Conservation (phyloP, 768 basidiomycete species). For the Fomitopsis serialis region DNA sequence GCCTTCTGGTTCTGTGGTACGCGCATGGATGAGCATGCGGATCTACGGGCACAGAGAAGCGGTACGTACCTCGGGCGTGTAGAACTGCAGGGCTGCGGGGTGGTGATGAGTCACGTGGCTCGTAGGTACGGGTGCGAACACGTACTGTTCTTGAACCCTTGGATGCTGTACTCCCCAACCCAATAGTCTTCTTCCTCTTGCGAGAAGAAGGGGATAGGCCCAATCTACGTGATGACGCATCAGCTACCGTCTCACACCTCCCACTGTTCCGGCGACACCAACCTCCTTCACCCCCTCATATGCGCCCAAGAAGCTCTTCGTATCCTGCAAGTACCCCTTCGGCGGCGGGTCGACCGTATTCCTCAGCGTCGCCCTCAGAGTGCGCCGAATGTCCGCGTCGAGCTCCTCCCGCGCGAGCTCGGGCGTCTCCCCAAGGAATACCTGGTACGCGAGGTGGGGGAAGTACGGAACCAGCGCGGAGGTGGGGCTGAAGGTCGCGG, state of each 20-base stretch:
- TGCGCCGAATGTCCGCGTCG: constrained; percentile 47
- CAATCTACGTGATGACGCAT: constrained; percentile 31
- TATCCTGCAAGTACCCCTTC: constrained; percentile 43
- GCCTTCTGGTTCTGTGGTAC: constrained; percentile 30
- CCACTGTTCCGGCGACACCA: too few relatives aligned
- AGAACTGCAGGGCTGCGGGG: constrained; percentile 58
- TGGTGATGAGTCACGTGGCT: background rate
- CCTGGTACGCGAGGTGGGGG: constrained; percentile 56
- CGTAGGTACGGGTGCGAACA: constrained; percentile 1
- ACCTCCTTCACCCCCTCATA: constrained; percentile 46
- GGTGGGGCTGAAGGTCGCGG: constrained; percentile 42
- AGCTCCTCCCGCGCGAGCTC: constrained; percentile 47
- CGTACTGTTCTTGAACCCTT: constrained; percentile 60
- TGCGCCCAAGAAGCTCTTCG: constrained; percentile 44
- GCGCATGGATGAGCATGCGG: background rate
- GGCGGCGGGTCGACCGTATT: constrained; percentile 53
- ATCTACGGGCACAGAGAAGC: background rate
- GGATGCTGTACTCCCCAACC: constrained; percentile 51
- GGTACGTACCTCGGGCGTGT: constrained; percentile 43
- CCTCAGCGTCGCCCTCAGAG: constrained; percentile 51
- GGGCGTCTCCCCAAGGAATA: constrained; percentile 53
- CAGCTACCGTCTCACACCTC: background rate
- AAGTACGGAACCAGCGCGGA: constrained; percentile 33
- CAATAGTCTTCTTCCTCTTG: constrained; percentile 65
- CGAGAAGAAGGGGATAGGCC: constrained; percentile 56